A percentile compares a stretch with the other conserved stretches of the same genome.
These are phyloP conservation scores for Hymenoscyphus scutula DNA, from an alignment of 2,329 filamentous ascomycete genomes.

Conservation along the genomic window DNA sequence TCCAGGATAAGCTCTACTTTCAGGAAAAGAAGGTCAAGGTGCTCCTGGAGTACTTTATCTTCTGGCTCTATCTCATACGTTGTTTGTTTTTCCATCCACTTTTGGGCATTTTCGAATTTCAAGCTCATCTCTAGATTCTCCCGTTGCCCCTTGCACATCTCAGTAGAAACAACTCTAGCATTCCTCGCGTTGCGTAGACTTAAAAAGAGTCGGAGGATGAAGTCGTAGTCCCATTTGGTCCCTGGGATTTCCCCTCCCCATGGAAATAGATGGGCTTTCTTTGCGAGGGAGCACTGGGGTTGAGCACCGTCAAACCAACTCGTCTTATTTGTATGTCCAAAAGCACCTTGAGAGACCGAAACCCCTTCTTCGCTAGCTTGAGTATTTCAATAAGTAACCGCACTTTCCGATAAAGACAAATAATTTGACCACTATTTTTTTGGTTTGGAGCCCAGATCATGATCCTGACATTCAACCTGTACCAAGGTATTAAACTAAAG, in stretches of 20 bases:
- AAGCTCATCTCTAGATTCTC: neutral
- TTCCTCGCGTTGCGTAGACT: constrained; percentile 14
- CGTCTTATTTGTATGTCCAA: constrained; percentile 16
- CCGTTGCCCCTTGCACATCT: neutral
- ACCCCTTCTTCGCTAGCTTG: constrained; percentile 16
- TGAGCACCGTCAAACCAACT: constrained; percentile 18
- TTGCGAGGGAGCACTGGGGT: constrained; percentile 17
- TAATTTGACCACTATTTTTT: constrained; percentile 15
- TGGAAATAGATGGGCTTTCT: constrained; percentile 10
- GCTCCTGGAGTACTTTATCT: constrained; percentile 15
- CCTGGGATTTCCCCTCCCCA: constrained; percentile 9
- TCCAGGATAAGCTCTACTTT: constrained; percentile 21
- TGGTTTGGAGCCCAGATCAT: constrained; percentile 16
- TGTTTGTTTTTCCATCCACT: constrained; percentile 18
- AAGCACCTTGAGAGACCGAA: constrained; percentile 19
- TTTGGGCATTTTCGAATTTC: constrained; percentile 14
- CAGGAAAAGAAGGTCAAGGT: constrained; percentile 19
- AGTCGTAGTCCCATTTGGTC: constrained; percentile 15
- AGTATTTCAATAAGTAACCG: constrained; percentile 18
- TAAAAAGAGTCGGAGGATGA: constrained; percentile 18
- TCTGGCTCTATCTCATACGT: constrained; percentile 17
- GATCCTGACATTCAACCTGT: constrained; percentile 17
- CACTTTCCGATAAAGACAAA: constrained; percentile 21
- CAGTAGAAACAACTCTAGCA: neutral
- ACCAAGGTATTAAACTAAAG: constrained; percentile 19